phyloP scores from a whole-genome alignment of 768 basidiomycete species.

The Tephrocybe sp. region DNA sequence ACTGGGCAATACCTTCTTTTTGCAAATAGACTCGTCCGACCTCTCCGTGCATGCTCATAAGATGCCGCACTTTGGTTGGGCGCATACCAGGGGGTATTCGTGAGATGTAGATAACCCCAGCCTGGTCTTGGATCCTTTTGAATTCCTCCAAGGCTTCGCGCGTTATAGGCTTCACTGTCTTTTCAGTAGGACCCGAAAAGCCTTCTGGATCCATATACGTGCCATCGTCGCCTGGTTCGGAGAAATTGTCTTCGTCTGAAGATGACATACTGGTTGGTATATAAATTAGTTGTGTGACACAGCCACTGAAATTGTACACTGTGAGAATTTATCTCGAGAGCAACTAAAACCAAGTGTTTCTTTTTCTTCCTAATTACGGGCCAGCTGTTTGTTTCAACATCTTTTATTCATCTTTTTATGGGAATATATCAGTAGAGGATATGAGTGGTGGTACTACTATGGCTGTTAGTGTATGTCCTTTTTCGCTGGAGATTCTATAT shows the following conservation, averaged over 20 bases:
- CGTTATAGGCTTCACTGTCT: constrained; percentile 70
- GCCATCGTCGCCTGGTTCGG: constrained; percentile 33
- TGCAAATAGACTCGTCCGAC: constrained; percentile 91
- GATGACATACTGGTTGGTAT: too few relatives aligned
- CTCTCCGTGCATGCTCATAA: constrained; percentile 88
- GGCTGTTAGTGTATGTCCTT: constrained; percentile 4
- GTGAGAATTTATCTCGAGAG: too few relatives aligned
- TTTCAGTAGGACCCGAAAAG: constrained; percentile 53
- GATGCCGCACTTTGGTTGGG: constrained; percentile 90
- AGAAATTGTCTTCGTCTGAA: constrained; percentile 22
- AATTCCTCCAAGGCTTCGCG: constrained; percentile 73
- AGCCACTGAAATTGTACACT: too few relatives aligned
- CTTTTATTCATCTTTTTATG: too few relatives aligned
- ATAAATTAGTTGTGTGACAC: too few relatives aligned
- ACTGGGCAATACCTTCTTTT: constrained; percentile 67
- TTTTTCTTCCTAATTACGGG: too few relatives aligned
- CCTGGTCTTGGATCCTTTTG: constrained; percentile 66
- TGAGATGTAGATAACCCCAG: constrained; percentile 93
- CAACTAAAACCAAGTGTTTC: too few relatives aligned
- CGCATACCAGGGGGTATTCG: constrained; percentile 98
- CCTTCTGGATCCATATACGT: constrained; percentile 62
- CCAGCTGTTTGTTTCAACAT: too few relatives aligned
- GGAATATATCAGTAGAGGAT: neutral
- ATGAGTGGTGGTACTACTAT: constrained; percentile 6
- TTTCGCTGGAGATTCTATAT: too few relatives aligned